Percentiles rank a stretch among this genome's conserved stretches.
These are phyloP conservation scores for Microdochium paspali DNA, from an alignment of 2,329 filamentous ascomycete species.

Conservation along the genomic window DNA sequence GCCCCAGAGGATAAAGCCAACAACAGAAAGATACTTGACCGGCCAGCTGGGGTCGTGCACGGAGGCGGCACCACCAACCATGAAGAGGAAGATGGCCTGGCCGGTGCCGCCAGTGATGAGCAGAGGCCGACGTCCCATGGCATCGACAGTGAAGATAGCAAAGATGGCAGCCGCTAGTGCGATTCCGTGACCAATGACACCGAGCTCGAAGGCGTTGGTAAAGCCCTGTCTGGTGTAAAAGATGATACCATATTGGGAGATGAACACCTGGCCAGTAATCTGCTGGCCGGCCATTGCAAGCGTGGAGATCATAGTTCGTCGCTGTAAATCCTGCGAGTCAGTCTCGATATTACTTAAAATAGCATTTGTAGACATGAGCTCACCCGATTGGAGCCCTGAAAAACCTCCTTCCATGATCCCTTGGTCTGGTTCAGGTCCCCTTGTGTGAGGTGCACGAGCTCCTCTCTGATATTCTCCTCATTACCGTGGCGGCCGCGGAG, in stretches of 20 bases:
- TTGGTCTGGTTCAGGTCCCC: no score
- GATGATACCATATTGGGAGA: constrained; percentile 18
- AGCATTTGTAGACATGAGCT: no score
- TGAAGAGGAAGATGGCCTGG: no score
- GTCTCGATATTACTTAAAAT: no score
- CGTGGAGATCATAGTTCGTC: no score
- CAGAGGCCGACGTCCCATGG: neutral
- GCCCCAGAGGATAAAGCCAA: constrained; percentile 19
- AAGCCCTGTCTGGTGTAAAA: constrained; percentile 17
- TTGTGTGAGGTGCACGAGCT: no score
- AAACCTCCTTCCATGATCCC: no score
- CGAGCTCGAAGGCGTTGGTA: constrained; percentile 17
- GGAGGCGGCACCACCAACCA: constrained; percentile 21
- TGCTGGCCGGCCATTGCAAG: constrained; percentile 8
- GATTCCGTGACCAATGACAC: constrained; percentile 9
- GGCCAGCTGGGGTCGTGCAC: constrained; percentile 28
- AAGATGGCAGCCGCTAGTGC: constrained; percentile 5
- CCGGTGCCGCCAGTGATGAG: neutral
- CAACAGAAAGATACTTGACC: constrained; percentile 15
- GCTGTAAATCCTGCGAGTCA: no score
- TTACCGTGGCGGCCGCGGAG: no score
- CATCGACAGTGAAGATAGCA: neutral
- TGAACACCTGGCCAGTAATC: constrained; percentile 17
- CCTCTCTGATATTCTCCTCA: no score
- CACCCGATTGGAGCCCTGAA: no score